These are phyloP conservation scores for Parachlorella kessleri DNA, from an alignment of 139 green algal genomes.

Conservation along the genomic window DNA sequence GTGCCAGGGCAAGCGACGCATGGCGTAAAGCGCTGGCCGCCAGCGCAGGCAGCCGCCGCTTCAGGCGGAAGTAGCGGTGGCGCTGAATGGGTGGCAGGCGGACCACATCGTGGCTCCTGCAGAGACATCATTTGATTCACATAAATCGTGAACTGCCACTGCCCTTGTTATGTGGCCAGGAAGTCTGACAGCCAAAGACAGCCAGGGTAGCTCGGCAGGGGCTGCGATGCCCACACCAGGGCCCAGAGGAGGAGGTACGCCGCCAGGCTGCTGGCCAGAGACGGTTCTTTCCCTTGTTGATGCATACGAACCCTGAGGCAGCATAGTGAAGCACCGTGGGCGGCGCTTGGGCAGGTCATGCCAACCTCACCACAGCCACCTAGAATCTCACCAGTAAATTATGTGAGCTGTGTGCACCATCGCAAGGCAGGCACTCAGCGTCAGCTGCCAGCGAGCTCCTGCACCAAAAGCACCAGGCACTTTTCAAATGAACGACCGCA, in stretches of 20 bases:
- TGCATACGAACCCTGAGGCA: too few species aligned
- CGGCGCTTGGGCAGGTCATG: too few species aligned
- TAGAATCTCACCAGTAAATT: background rate
- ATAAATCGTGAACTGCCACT: too few species aligned
- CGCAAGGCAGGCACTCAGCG: background rate
- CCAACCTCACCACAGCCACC: too few species aligned
- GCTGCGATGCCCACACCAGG: too few species aligned
- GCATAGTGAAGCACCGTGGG: too few species aligned
- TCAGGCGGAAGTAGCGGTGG: constrained; percentile 52
- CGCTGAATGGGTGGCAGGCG: constrained; percentile 47
- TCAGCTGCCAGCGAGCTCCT: background rate
- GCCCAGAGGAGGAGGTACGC: too few species aligned
- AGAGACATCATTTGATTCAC: background rate
- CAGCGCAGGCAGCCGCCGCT: constrained; percentile 20
- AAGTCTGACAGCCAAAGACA: too few species aligned
- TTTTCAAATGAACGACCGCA: background rate
- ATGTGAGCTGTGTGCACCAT: background rate
- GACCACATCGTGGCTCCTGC: constrained; percentile 48
- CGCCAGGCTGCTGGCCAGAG: too few species aligned
- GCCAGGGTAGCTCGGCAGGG: too few species aligned
- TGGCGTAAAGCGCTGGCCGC: background rate
- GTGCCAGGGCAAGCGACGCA: background rate
- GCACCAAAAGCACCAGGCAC: background rate
- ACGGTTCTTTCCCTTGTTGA: too few species aligned
- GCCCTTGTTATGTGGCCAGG: too few species aligned